Conservation (phyloP, 768 basidiomycete species). For the Lentinula detonsa region DNA sequence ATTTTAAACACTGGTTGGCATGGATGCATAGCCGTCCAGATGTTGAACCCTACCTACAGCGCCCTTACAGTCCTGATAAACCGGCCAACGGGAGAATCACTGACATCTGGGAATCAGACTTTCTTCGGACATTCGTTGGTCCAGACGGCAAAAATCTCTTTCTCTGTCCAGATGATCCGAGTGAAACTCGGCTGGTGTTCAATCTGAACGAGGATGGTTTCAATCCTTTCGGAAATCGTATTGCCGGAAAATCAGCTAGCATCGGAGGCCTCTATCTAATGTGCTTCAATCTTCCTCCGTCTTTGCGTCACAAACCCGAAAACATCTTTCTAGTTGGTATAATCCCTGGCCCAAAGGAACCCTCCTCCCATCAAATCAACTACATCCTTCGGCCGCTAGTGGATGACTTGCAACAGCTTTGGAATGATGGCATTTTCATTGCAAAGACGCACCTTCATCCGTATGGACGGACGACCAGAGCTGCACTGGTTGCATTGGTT, state of each 20-base stretch:
- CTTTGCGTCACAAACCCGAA: slow-evolving; percentile 21
- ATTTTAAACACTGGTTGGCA: slow-evolving; percentile 20
- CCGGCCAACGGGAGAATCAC: slow-evolving; percentile 5
- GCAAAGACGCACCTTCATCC: slow-evolving; percentile 11
- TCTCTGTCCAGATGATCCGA: not conserved
- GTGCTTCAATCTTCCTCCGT: slow-evolving; percentile 29
- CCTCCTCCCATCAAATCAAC: slow-evolving; percentile 16
- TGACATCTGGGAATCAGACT: slow-evolving; percentile 21
- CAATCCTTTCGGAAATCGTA: slow-evolving; percentile 23
- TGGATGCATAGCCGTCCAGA: slow-evolving; percentile 18
- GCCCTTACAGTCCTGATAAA: not conserved
- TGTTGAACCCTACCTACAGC: slow-evolving; percentile 21
- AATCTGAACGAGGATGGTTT: slow-evolving; percentile 27
- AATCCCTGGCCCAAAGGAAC: slow-evolving; percentile 30
- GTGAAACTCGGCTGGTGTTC: slow-evolving; percentile 23
- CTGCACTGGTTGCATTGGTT: slow-evolving; percentile 20
- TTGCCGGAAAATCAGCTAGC: slow-evolving; percentile 19
- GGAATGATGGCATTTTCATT: slow-evolving; percentile 23
- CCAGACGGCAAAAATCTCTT: slow-evolving; percentile 19
- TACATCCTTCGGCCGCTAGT: slow-evolving; percentile 19
- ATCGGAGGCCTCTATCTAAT: slow-evolving; percentile 25
- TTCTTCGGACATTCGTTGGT: slow-evolving; percentile 19
- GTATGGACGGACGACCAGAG: slow-evolving; percentile 15
- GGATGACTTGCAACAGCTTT: slow-evolving; percentile 19
- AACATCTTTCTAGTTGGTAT: slow-evolving; percentile 28